Base-by-base conservation (phyloP, 345 rosid genomes). In the Populus davidiana region DNA sequence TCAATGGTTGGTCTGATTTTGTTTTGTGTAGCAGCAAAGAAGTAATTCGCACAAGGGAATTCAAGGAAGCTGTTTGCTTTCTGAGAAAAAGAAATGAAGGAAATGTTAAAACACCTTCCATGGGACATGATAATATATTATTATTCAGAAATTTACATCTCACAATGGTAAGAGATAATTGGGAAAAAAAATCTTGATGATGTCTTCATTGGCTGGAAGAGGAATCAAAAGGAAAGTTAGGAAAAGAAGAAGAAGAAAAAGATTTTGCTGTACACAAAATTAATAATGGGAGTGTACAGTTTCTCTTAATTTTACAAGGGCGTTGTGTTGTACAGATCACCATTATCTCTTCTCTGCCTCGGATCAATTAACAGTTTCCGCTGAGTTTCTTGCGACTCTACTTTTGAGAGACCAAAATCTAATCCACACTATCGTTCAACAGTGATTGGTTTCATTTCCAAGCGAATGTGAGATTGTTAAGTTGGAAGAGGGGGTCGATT, bases 181-280 rank as follows among this genome's bases (percentile, higher is more conserved):
- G 18, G 52, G 66, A 38, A 52, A 38, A 23, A 29, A 70, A 33
- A 33, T 62, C 74, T 5, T 14, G n/a, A 21, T 49, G 36, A 43
- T 14, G 63, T n/a, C 29, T 29, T 56, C 73, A 31, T 31, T 27
- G 23, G 66, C 52, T 41, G 38, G 49, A 27, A 36, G 36, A 47
- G 21, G 21, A 11, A 23, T 5, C 11, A n/a, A 25, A 9, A 13
- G 23, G 20, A 43, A 74, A 10, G 8, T 0, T 7, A 33, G 21
- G 27, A 9, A 31, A 52, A 25, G 41, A 68, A 29, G 21, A 8
- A 14, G 17, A 33, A 16, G 23, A 23, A 54, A 74, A 39, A 4
- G 33, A 39, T 65, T 49, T 17, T 31, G 71, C 91, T 86, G 86
- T 85, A 90, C 92, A 91, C 80, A 78, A 80, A 81, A 84, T 56